Percentiles rank a stretch among this genome's conserved stretches.
phyloP scores from a whole-genome alignment of 2,329 filamentous ascomycete genomes.

The Herpotrichia juniperi region DNA sequence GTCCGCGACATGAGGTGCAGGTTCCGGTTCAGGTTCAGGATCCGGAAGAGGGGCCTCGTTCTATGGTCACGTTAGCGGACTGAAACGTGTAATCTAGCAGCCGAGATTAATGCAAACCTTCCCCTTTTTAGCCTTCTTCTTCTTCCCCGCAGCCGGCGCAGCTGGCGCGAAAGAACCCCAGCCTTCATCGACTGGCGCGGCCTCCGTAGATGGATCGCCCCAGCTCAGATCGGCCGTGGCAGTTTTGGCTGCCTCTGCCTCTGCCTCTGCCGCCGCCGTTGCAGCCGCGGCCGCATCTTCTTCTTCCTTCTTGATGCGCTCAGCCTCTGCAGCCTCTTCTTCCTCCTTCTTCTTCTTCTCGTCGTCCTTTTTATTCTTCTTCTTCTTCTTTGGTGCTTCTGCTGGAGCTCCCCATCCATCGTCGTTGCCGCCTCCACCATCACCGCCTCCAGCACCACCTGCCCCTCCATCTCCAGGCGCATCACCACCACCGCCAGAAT shows the following conservation, averaged over 20 bases:
- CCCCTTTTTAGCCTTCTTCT: slow-evolving; percentile 49
- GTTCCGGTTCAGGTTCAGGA: slow-evolving; percentile 20
- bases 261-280: slow-evolving; percentile 26
- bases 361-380: slow-evolving; percentile 43
- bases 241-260: slow-evolving; percentile 35
- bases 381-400: slow-evolving; percentile 41
- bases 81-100: slow-evolving; percentile 35
- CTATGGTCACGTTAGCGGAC: slow-evolving; percentile 37
- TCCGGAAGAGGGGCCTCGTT: slow-evolving; percentile 29
- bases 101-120: slow-evolving; percentile 43
- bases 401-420: slow-evolving; percentile 51
- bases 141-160: slow-evolving; percentile 16
- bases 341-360: slow-evolving; percentile 44
- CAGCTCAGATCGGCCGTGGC: slow-evolving; percentile 32
- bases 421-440: slow-evolving; percentile 35
- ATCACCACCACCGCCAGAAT: slow-evolving; percentile 39
- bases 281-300: slow-evolving; percentile 40
- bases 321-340: slow-evolving; percentile 47
- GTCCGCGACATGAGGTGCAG: slow-evolving; percentile 33
- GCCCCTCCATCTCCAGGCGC: slow-evolving; percentile 44
- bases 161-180: slow-evolving; percentile 30
- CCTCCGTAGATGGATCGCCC: slow-evolving; percentile 41
- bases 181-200: slow-evolving; percentile 31
- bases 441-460: slow-evolving; percentile 33
- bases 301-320: slow-evolving; percentile 41